These are phyloP conservation scores for Pythium dissimile DNA, from an alignment of 352 stramenopile species.

Conservation along the genomic window DNA sequence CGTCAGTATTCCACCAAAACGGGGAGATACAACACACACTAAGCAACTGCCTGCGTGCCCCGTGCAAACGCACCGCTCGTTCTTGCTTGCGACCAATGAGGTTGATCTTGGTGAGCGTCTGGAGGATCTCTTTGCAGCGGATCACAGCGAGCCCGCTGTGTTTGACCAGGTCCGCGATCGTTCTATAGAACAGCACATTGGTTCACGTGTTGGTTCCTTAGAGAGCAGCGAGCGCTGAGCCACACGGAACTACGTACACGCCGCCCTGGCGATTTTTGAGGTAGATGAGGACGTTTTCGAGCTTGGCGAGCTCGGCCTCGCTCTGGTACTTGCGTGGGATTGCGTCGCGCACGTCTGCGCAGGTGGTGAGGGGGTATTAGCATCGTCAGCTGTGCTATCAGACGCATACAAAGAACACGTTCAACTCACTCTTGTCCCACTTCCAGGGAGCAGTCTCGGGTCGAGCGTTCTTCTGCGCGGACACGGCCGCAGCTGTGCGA, in stretches of 20 bases:
- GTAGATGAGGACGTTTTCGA: conserved; percentile 84
- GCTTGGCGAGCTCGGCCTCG: conserved; percentile 72
- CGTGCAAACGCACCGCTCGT: conserved; percentile 40
- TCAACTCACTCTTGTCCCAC: conserved; percentile 71
- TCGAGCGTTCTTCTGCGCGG: conserved; percentile 25
- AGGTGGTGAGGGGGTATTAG: too few relatives aligned
- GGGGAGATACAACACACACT: not conserved
- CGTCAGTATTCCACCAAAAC: too few relatives aligned
- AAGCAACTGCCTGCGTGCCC: not conserved
- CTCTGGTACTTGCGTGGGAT: conserved; percentile 86
- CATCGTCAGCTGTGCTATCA: not conserved
- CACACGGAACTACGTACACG: conserved; percentile 75
- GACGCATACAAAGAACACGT: not conserved
- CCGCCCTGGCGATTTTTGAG: conserved; percentile 77
- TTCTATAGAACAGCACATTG: conserved; percentile 27
- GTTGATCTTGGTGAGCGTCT: conserved; percentile 85
- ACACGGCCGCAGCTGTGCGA: conserved; percentile 13
- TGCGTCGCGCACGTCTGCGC: conserved; percentile 62
- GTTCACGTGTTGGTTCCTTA: too few relatives aligned
- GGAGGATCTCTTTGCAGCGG: conserved; percentile 84
- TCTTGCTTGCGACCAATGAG: conserved; percentile 75
- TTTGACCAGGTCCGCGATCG: conserved; percentile 81
- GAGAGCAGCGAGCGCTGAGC: too few relatives aligned
- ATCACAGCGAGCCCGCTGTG: conserved; percentile 76
- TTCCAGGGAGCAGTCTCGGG: conserved; percentile 52